Percentiles rank a stretch among this genome's conserved stretches.
Evolutionary conservation across 768 basidiomycete genomes (phyloP).

Genomic region (Leccinum ochraceum): DNA sequence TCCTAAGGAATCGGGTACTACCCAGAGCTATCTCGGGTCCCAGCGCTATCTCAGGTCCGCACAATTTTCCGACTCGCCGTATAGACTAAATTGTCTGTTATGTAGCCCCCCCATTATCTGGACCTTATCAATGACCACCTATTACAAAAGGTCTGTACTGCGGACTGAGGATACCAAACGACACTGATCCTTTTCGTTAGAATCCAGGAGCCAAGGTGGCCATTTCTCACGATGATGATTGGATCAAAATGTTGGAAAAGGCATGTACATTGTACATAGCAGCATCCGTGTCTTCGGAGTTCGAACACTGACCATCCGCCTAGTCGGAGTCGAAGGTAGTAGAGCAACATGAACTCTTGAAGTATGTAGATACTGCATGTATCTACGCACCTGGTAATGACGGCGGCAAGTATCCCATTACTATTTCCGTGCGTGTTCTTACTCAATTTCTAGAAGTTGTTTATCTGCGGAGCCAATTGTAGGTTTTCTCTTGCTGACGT

Average conservation of each 20-base stretch:
- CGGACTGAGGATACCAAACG: background rate
- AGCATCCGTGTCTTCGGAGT: too few relatives aligned
- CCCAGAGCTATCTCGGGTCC: background rate
- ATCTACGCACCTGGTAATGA: background rate
- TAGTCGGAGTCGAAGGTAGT: background rate
- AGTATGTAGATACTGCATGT: background rate
- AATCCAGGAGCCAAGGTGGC: slow-evolving; percentile 2
- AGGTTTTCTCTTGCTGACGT: background rate
- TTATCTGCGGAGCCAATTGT: slow-evolving; percentile 3
- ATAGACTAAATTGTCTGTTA: background rate
- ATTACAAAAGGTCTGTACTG: slow-evolving; percentile 8
- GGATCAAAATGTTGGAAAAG: slow-evolving; percentile 11
- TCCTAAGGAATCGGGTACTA: background rate
- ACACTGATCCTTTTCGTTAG: background rate
- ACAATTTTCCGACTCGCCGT: background rate
- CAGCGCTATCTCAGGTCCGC: background rate
- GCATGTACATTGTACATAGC: background rate
- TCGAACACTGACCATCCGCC: background rate
- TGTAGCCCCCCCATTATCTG: slow-evolving; percentile 8
- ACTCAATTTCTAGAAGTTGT: background rate
- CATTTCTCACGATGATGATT: slow-evolving; percentile 12
- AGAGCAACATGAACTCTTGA: background rate
- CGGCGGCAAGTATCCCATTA: background rate
- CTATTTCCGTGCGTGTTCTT: background rate
- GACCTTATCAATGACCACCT: slow-evolving; percentile 14